Evolutionary conservation across 306 rosid genomes (phyloP), one percentile per base, ranked within the genome.

Genomic region (Heteromeles arbutifolia): DNA sequence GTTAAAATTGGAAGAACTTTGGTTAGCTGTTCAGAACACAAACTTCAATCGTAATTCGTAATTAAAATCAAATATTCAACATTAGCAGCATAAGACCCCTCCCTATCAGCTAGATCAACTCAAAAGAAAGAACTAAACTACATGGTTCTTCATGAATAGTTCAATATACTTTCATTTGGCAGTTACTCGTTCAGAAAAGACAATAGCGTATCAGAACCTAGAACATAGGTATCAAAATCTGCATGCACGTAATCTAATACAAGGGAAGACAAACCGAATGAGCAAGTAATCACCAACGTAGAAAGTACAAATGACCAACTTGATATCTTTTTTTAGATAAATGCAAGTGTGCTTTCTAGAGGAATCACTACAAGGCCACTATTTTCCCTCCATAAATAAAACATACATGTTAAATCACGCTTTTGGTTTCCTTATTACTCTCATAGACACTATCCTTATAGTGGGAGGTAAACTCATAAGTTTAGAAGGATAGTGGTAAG

Each of bases 1-100:
- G 53, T 48, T 15, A 48, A 70, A 74, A 79, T 68, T 70, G 39
- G 44, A 79, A 82, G 57, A 78, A 50, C 77, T 64, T 76, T 75
- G 65, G 41, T 44, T 65, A 25, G 63, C 25, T 80, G 41, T 62
- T 29, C 57, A 61, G 44, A 74, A 28, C 73, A 77, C 66, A 34
- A 69, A 58, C 67, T 70, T 65, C 39, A 43, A 76, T 74, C 21
- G 43, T 41, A 28, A 56, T 34, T 34, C 9, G 9, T 34, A 34
- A 34, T 34, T 43, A 25, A 50, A 34, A 54, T 53, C n/a, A 59
- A 64, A 32, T 53, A 67, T 41, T 19, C 48, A 34, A 6, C 24
- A 62, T 29, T 77, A 52, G 70, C 25, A 31, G 65, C 50, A 5
- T 53, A 78, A 75, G 72, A 37, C 68, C 52, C 37, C 26, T 11